Conservation (phyloP, 495 filamentous ascomycete species). For the Apodospora peruviana region DNA sequence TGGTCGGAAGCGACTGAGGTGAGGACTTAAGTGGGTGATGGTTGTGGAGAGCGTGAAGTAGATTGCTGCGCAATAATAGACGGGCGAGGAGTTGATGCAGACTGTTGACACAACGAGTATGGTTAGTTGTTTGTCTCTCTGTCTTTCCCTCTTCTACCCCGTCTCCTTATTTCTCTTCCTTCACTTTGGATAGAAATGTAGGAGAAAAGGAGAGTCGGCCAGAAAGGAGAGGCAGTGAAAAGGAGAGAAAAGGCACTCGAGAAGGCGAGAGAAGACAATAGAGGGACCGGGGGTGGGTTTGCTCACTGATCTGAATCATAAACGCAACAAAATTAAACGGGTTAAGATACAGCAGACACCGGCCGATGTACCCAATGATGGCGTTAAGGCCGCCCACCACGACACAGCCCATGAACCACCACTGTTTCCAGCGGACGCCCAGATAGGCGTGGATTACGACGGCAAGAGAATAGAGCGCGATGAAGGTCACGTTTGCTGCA, state of each 20-base stretch:
- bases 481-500: conserved; percentile 15
- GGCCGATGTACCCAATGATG: conserved; percentile 40
- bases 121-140: background rate
- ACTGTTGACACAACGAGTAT: conserved; percentile 15
- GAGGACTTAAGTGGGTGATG: conserved; percentile 35
- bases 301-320: conserved; percentile 37
- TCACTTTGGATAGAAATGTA: too few species aligned
- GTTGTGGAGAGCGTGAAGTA: conserved; percentile 41
- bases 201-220: too few species aligned
- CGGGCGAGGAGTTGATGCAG: conserved; percentile 46
- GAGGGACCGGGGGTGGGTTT: too few species aligned
- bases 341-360: conserved; percentile 36
- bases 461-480: conserved; percentile 13
- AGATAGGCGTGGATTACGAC: conserved; percentile 8
- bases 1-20: conserved; percentile 42
- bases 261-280: background rate
- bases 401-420: conserved; percentile 27
- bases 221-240: too few species aligned
- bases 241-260: background rate
- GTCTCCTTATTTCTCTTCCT: too few species aligned
- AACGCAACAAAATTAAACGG: conserved; percentile 37
- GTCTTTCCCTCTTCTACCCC: background rate
- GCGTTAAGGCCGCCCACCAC: conserved; percentile 21
- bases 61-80: conserved; percentile 48
- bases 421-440: conserved; percentile 29